Evolutionary conservation across 2,329 filamentous ascomycete genomes (phyloP).

Genomic region (Cyclaneusma minus): DNA sequence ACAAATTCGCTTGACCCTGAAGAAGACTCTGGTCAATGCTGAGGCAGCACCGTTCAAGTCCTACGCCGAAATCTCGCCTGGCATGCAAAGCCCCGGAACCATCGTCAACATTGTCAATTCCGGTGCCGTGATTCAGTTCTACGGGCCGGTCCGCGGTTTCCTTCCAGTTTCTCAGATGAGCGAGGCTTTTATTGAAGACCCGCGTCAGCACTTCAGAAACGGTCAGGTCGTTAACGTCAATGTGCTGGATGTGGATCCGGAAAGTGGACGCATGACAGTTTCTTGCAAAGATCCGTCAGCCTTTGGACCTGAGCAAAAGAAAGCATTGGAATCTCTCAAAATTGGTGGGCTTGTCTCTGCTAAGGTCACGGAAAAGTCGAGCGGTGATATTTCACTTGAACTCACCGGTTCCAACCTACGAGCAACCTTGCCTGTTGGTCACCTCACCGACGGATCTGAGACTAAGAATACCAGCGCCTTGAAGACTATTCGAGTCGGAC

Average conservation of each 20-base stretch:
- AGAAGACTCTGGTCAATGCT: constrained; percentile 88
- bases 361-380: constrained; percentile 67
- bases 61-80: constrained; percentile 58
- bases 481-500: constrained; percentile 71
- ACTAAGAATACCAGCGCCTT: constrained; percentile 64
- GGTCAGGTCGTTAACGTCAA: constrained; percentile 89
- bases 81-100: constrained; percentile 70
- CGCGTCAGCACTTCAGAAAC: constrained; percentile 71
- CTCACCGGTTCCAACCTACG: constrained; percentile 59
- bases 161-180: constrained; percentile 95
- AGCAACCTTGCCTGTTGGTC: constrained; percentile 59
- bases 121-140: constrained; percentile 88
- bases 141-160: constrained; percentile 69
- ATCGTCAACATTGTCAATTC: constrained; percentile 65
- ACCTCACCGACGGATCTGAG: constrained; percentile 71
- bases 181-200: constrained; percentile 84
- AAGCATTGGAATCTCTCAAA: constrained; percentile 57
- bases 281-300: constrained; percentile 83
- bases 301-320: constrained; percentile 61
- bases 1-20: constrained; percentile 75
- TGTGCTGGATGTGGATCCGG: constrained; percentile 64
- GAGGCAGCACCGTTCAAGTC: constrained; percentile 65
- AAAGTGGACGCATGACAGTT: constrained; percentile 59
- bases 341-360: constrained; percentile 63
- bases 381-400: constrained; percentile 63